Evolutionary conservation across 1,139 yeast species (phyloP), one percentile per base, ranked within the genome.

Genomic region (Saccharomycopsis hybrid): DNA sequence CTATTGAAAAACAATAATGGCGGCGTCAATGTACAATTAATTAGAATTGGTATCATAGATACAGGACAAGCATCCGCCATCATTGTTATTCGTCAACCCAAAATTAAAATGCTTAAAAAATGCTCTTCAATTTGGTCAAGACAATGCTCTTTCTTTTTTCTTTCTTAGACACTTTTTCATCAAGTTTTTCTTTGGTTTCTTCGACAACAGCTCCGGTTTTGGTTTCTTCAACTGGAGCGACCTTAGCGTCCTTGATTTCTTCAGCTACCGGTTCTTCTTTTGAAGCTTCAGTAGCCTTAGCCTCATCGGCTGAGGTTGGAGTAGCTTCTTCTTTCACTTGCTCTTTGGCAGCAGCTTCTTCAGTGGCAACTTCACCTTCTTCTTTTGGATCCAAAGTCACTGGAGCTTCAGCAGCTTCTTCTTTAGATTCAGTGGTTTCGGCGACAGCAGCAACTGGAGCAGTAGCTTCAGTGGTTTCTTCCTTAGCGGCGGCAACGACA

Each of bases 401-500:
- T 18, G 18, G 18, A 11, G 41, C 43, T 29, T 47, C 46, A 11
- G 41, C 38, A 24, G 39, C 47, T 9, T 18, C 43, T 30, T 40
- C 41, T 33, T 45, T 40, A 2, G 24, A 41, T 28, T 25, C 24
- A 31, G 36, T 31, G 24, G 33, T 37, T 29, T 32, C 13, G 4
- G 25, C 44, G 36, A 28, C 41, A 33, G 46, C 29, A 7, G 49
- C 40, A 4, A 45, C 45, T 4, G 58, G 44, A 33, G 18, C 18
- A 18, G 18, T 18, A 56, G 58, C 25, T 54, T 49, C 37, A 46
- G n/a, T 36, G 30, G 41, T 28, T 25, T 41, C 49, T 49, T 59
- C 61, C 48, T 61, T 55, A 59, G 67, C 65, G 44, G 66, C 62
- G 50, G 69, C 56, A 33, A 51, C 60, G 43, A 59, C 55, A 25